Evolutionary conservation across 73 alveolate genomes (phyloP), one percentile per base, ranked within the genome.

Genomic region (Paramecium octaurelia): DNA sequence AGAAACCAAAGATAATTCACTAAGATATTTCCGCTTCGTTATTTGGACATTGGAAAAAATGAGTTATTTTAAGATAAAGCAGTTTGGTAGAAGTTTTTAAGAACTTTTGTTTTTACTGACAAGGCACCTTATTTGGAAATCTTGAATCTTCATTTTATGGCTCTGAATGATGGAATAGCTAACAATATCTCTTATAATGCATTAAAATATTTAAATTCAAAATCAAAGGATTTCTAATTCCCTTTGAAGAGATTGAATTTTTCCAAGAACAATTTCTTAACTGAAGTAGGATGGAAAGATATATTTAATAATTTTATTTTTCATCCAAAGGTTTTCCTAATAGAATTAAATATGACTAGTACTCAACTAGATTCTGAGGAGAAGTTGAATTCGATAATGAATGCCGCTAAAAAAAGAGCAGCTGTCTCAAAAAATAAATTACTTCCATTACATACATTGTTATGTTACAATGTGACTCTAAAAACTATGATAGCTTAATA

Each of bases 81-180:
- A 64, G 84, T 34, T 64, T 64, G 84, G 84, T 27, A 64, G 10
- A 64, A 64, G 14, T 34, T 64, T 31, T 64, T 64, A 8, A 64
- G 84, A 64, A 64, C 84, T 3, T 38, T 75, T 75, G 60, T 75
- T 35, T 75, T 75, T 75, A 75, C 69, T 31, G 64, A 75, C 3
- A 35, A 38, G 16, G 40, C 58, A 11, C 88, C 88, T 16, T 12
- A 75, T 20, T 75, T 75, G 38, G 88, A 75, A 42, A 75, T 75
- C 36, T 42, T 75, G 20, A 38, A 75, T 36, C 34, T 75, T 6
- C 88, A 75, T 36, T 75, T 75, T n/a, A 75, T 75, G 88, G 58
- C 88, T 16, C 60, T 75, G 10, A 38, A 75, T 75, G 88, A 75
- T 34, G 59, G 23, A 18, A 35, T 38, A 8, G 34, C 60, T 0